These are phyloP conservation scores for Boletus tylopilopsis DNA, from an alignment of 768 basidiomycete species.

Conservation along the genomic window DNA sequence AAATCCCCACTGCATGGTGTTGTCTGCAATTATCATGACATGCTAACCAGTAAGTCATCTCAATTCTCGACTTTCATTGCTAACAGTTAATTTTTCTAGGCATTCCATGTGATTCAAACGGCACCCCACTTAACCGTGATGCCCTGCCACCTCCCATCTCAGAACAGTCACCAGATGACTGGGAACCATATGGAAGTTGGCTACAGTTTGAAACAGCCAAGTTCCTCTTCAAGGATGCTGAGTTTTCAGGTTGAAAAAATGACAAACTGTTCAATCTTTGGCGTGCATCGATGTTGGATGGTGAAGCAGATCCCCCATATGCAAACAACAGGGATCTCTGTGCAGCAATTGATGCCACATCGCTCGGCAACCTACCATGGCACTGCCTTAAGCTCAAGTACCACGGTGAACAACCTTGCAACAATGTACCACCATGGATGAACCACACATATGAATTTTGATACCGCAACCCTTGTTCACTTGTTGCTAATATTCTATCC, in stretches of 20 bases:
- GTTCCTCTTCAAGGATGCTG: background rate
- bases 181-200: background rate
- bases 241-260: background rate
- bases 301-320: background rate
- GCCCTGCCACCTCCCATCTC: background rate
- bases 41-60: too few species aligned
- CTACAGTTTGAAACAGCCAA: background rate
- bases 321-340: slow-evolving; percentile 4
- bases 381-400: slow-evolving; percentile 18
- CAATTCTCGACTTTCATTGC: too few species aligned
- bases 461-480: background rate
- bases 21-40: too few species aligned
- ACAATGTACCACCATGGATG: background rate
- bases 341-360: slow-evolving; percentile 32
- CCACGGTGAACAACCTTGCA: background rate
- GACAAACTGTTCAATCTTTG: slow-evolving; percentile 1
- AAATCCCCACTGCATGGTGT: too few species aligned
- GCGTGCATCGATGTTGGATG: background rate
- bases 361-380: slow-evolving; percentile 37
- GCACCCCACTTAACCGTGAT: background rate
- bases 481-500: background rate
- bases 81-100: too few species aligned
- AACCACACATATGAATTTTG: background rate
- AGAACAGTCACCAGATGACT: background rate
- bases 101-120: background rate